Evolutionary conservation across 352 stramenopile species (phyloP), one percentile per base, ranked within the genome.

Genomic region (Globisporangium sylvaticum): DNA sequence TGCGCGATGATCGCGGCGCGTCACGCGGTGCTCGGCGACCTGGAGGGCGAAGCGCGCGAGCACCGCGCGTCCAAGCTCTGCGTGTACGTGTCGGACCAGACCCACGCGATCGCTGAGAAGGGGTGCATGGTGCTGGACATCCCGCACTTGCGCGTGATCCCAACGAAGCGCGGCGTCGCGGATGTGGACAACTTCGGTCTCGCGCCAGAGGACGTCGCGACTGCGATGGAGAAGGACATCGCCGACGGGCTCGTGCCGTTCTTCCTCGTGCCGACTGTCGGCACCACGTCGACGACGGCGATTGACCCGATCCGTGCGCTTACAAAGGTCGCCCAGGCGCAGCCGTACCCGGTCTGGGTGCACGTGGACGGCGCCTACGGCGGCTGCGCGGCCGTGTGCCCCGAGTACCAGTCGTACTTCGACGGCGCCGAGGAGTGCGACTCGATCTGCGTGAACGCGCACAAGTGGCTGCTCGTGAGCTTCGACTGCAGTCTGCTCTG

Each of bases 381-480:
- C 91, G 58, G 80, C 72, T 53, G 82, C 81, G 7, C 65, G 70
- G 15, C 65, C 89, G 14, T 86, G 81, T 27, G 74, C 37, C 37
- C 37, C 4, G 37, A 46, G 37, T 46, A 46, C 37, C 37, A 78
- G 22, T 50, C 68, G 34, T 84, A 77, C 77, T 32, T 91, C 32
- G 64, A 80, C 42, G 85, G 83, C 18, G 68, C 77, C 10, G 83
- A 93, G 67, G 72, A 81, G 25, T 80, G 76, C 31, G 81, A 93
- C 68, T 91, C 79, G 29, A 71, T 93, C 68, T 83, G 81, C 56
- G 69, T 90, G 64, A 93, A 93, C 67, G 78, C 75, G 48, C 84
- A 91, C 80, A 93, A 93, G 73, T 91, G 84, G 83, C 69, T 91
- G 24, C 76, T 91, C 22, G 71, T 88, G 53, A 81, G 76, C 62